Evolutionary conservation across 2,329 filamentous ascomycete species (phyloP).

Genomic region (Beauveria sp.): DNA sequence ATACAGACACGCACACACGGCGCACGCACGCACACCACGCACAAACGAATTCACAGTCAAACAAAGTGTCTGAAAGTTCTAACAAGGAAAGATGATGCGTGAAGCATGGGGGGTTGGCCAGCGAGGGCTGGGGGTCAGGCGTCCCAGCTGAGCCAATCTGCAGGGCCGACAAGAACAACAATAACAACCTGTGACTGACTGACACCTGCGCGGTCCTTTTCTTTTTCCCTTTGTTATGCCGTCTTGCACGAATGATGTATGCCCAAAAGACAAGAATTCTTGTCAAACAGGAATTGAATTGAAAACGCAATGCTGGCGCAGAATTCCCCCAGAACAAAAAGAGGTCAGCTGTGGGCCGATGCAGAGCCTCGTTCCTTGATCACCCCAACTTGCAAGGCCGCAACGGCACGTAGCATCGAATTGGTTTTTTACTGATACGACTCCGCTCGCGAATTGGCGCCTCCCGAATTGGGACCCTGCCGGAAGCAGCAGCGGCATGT

Average conservation of each 20-base stretch:
- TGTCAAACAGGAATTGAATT: too few relatives aligned
- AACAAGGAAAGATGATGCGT: too few relatives aligned
- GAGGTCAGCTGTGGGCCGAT: constrained; percentile 1
- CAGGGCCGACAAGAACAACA: not conserved
- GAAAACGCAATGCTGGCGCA: not conserved
- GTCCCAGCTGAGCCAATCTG: not conserved
- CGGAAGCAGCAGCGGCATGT: not conserved
- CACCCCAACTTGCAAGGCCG: not conserved
- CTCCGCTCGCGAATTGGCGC: constrained; percentile 3
- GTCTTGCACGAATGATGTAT: not conserved
- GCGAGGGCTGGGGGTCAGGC: constrained; percentile 14
- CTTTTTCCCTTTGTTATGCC: not conserved
- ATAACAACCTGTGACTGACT: not conserved
- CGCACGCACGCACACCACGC: not conserved
- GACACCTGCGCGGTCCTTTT: not conserved
- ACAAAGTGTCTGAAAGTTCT: too few relatives aligned
- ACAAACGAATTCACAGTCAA: not conserved
- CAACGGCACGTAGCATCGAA: constrained; percentile 8
- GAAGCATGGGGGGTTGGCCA: not conserved
- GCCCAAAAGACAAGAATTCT: not conserved
- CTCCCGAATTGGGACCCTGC: constrained; percentile 4
- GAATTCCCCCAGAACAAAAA: not conserved
- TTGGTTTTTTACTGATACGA: not conserved
- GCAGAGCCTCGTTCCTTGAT: constrained; percentile 1
- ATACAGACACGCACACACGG: too few relatives aligned